Evolutionary conservation across 192 early-diverging fungal genomes (phyloP), one percentile per base, ranked within the genome.

Genomic region (Umbelopsis ramanniana): DNA sequence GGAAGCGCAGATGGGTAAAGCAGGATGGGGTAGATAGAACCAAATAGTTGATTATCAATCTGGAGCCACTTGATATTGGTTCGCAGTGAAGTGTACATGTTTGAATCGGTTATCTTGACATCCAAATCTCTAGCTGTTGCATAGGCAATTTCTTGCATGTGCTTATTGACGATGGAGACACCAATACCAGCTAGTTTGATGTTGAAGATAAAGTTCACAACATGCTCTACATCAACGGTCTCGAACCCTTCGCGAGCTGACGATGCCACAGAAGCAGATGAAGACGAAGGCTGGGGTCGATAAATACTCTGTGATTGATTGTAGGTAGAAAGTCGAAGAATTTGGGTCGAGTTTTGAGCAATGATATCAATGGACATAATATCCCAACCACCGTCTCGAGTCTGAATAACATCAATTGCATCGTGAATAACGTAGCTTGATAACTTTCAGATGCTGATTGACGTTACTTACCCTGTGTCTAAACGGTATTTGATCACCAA

Each of bases 31-130:
- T 91, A 94, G 6, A 93, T 72, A 2, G 91, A 89, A 46, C 92
- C 95, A 67, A 91, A 91, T 3, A 97, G 80, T 79, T 99, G 97
- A 82, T 98, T 99, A 79, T 99, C 98, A 67, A 99, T 90, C 87
- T 92, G 95, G 22, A 97, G 72, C 97, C 97, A 99, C 60, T 95
- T 91, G 21, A 95, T 88, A 46, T 86, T 82, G 79, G 94, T 88
- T 29, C 87, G 89, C 23, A 93, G 67, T 17, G 92, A 91, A 82
- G 93, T 92, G 77, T 93, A 93, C 52, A 90, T 86, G 10, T 87
- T 93, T 0, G 94, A 92, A 66, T 98, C 96, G 2, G 86, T 91
- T 52, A 89, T 91, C 23, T 87, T 88, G 52, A 97, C 79, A 78
- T 91, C 89, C 22, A 97, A 75, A 0, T 91, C 90, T 19, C 91